A percentile compares a stretch with the other conserved stretches of the same genome.
These are phyloP conservation scores for Lagenaria siceraria DNA, from an alignment of 306 rosid species.

Conservation along the genomic window DNA sequence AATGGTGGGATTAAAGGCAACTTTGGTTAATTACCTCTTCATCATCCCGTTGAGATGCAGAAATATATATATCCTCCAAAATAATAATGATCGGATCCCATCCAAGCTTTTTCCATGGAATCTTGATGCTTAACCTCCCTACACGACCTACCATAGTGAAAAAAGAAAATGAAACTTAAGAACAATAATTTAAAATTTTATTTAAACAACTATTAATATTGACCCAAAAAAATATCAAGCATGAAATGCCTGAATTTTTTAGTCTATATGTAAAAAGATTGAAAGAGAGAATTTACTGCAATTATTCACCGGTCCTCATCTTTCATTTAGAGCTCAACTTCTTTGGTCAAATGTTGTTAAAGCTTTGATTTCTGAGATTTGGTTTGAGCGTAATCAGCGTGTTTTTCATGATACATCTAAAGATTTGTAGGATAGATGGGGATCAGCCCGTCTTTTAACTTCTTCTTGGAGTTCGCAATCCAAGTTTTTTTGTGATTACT, in stretches of 20 bases:
- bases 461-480: too few species aligned
- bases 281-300: too few species aligned
- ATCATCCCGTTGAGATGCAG: slow-evolving; percentile 79
- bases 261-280: neutral
- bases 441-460: too few species aligned
- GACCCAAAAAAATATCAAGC: neutral
- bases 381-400: too few species aligned
- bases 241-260: neutral
- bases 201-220: neutral
- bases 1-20: neutral
- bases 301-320: too few species aligned
- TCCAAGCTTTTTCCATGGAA: slow-evolving; percentile 95
- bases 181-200: neutral
- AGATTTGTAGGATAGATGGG: too few species aligned
- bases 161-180: neutral
- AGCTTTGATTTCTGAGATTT: too few species aligned
- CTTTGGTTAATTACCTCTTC: slow-evolving; percentile 44
- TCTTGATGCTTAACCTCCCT: slow-evolving; percentile 88
- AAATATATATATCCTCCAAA: slow-evolving; percentile 70
- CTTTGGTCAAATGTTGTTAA: too few species aligned
- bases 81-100: slow-evolving; percentile 79
- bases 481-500: too few species aligned
- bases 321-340: too few species aligned
- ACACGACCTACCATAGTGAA: slow-evolving; percentile 49
- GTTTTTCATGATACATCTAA: too few species aligned